These are phyloP conservation scores for Beauveria rudraprayagi DNA, from an alignment of 2,329 filamentous ascomycete species.

Conservation along the genomic window DNA sequence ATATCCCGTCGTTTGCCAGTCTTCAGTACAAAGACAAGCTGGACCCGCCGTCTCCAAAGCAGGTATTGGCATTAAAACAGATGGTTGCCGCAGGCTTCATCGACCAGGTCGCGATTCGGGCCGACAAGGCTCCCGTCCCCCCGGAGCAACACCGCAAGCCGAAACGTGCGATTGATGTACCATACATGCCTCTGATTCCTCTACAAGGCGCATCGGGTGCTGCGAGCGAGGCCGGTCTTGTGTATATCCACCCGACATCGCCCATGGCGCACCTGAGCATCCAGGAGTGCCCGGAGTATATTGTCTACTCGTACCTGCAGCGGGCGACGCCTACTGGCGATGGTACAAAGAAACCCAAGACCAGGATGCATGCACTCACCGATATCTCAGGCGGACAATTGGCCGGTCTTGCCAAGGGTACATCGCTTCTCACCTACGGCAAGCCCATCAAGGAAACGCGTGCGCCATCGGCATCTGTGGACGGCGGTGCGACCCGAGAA, in stretches of 20 bases:
- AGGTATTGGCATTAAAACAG: constrained; percentile 76
- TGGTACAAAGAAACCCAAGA: constrained; percentile 55
- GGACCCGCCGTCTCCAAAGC: constrained; percentile 53
- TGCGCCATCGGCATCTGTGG: constrained; percentile 26
- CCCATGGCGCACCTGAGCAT: constrained; percentile 62
- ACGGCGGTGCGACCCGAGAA: constrained; percentile 47
- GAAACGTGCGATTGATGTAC: constrained; percentile 80
- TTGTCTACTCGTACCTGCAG: constrained; percentile 83
- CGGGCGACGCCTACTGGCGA: constrained; percentile 47
- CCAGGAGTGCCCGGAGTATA: constrained; percentile 74
- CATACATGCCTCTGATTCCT: constrained; percentile 79
- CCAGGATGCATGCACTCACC: constrained; percentile 82
- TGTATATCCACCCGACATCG: constrained; percentile 84
- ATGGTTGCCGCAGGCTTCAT: constrained; percentile 89
- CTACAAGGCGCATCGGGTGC: constrained; percentile 37
- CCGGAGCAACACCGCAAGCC: constrained; percentile 61
- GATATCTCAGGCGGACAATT: constrained; percentile 70
- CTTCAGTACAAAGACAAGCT: constrained; percentile 49
- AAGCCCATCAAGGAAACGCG: constrained; percentile 85
- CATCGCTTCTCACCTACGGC: constrained; percentile 72
- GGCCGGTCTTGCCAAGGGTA: constrained; percentile 71
- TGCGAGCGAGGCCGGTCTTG: constrained; percentile 50
- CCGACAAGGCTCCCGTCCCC: constrained; percentile 71
- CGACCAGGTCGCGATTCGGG: constrained; percentile 87
- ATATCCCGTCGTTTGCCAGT: constrained; percentile 59